Base-by-base conservation (phyloP, 805 yeast species). In the Barnettozyma botsteinii region DNA sequence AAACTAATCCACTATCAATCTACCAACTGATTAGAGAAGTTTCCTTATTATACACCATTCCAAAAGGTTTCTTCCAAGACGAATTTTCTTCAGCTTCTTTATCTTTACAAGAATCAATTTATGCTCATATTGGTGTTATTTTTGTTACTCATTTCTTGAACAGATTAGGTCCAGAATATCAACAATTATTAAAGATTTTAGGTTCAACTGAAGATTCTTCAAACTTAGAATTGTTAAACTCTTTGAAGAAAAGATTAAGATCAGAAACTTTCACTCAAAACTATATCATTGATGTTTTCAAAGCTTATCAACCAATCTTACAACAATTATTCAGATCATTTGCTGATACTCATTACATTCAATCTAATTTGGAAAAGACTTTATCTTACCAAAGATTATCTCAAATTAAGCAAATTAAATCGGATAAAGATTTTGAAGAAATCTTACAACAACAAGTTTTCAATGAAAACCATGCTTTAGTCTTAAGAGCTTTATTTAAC, bases 81-180 rank as follows among this genome's bases (percentile, higher is more conserved):
- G 71, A 79, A 42, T 89, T 89, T 57, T 79, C 82, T 46, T 61
- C 69, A 37, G 83, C 91, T 40, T 79, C 79, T 50, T 73, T 91
- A 62, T 88, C 97, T 1, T 79, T 94, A 52, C 98, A 91, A 66
- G 98, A 93, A 66, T 79, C 89, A 33, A 81, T 88, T 42, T 93
- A 93, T 60, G 94, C 97, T 33, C 98, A 91, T 62, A 83, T 88
- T 62, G 95, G 91, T 53, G 82, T 85, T 33, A 85, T 87, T 46
- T 91, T 93, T 59, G 95, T 87, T 37, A 82, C 95, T 26, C 98
- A 93, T 65, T 93, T 91, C 67, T 74, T 91, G 62, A 93, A 93
- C 69, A 76, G 98, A 59, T 73, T 91, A 57, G 97, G 98, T 23
- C 79, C 94, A 3, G 97, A 89, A 64, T 89, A 85, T 63, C 76